A percentile compares a stretch with the other conserved stretches of the same genome.
phyloP scores from a whole-genome alignment of 78 protist species.

The Polysphondylium violaceum region DNA sequence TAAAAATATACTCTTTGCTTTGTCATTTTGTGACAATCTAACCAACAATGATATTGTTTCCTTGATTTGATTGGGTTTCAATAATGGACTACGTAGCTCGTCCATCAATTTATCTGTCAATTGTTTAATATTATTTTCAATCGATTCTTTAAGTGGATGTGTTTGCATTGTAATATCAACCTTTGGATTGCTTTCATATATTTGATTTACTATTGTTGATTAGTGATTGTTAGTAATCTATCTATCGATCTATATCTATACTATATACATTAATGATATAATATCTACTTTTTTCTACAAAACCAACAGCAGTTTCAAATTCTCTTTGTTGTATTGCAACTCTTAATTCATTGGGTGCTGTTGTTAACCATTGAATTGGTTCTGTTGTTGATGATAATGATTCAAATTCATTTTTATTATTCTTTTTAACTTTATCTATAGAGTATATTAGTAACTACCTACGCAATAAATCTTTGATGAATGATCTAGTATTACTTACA shows the following conservation, averaged over 20 bases:
- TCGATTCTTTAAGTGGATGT: slow-evolving; percentile 58
- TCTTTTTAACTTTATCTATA: slow-evolving; percentile 43
- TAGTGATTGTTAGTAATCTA: background rate
- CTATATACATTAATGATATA: too few relatives aligned
- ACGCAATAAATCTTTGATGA: background rate
- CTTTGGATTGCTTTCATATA: slow-evolving; percentile 67
- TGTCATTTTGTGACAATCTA: slow-evolving; percentile 41
- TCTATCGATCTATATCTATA: background rate
- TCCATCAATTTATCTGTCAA: slow-evolving; percentile 59
- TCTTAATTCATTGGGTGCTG: slow-evolving; percentile 56
- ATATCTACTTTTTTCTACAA: slow-evolving; percentile 41
- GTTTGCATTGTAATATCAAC: slow-evolving; percentile 80
- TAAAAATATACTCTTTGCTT: slow-evolving; percentile 56
- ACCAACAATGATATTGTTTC: slow-evolving; percentile 70
- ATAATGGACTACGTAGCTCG: slow-evolving; percentile 35
- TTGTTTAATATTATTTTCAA: slow-evolving; percentile 35
- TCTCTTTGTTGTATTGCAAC: slow-evolving; percentile 69
- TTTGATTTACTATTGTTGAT: slow-evolving; percentile 30
- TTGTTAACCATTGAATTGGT: slow-evolving; percentile 79
- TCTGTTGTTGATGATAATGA: slow-evolving; percentile 37
- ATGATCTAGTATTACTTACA: slow-evolving; percentile 9
- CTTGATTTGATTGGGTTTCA: slow-evolving; percentile 67
- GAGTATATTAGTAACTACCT: background rate
- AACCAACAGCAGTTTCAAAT: slow-evolving; percentile 57
- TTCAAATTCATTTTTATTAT: slow-evolving; percentile 47